These are phyloP conservation scores for Conoideocrella luteorostrata DNA, from an alignment of 2,329 filamentous ascomycete species.

Conservation along the genomic window DNA sequence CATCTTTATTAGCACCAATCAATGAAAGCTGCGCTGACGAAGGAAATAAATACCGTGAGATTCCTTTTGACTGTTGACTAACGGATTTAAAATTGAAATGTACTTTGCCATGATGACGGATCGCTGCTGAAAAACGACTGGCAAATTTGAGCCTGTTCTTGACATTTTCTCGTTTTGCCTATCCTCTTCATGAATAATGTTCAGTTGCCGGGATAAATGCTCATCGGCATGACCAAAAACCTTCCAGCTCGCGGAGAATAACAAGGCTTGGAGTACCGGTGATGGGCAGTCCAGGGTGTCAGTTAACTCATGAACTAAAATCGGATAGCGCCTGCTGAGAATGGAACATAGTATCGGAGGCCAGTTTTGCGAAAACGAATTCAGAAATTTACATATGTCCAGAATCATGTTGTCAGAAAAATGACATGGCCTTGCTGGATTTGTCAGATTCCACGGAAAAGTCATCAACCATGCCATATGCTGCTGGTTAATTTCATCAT, in stretches of 20 bases:
- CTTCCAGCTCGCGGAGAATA: conserved; percentile 25
- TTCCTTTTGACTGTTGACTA: no score
- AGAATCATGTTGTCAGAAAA: not conserved
- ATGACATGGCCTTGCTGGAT: not conserved
- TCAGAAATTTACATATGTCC: conserved; percentile 19
- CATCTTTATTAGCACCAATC: no score
- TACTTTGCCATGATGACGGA: not conserved
- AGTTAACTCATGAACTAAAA: conserved; percentile 20
- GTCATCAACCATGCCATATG: conserved; percentile 1
- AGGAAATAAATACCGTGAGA: not conserved
- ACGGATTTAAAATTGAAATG: not conserved
- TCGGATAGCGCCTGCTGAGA: conserved; percentile 18
- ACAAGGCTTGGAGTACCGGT: conserved; percentile 15
- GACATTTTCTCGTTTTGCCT: not conserved
- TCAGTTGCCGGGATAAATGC: not conserved
- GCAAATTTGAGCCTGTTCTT: not conserved
- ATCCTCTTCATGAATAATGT: not conserved
- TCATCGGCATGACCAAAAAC: conserved; percentile 11
- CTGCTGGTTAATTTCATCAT: not conserved
- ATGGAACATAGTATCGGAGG: conserved; percentile 9
- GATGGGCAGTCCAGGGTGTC: conserved; percentile 20
- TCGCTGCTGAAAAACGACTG: not conserved
- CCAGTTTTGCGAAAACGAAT: conserved; percentile 18
- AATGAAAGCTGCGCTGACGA: no score
- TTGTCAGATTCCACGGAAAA: not conserved